Evolutionary conservation across 1,284 basidiomycete genomes (phyloP).

Genomic region (Phylloboletellus chloephorus): DNA sequence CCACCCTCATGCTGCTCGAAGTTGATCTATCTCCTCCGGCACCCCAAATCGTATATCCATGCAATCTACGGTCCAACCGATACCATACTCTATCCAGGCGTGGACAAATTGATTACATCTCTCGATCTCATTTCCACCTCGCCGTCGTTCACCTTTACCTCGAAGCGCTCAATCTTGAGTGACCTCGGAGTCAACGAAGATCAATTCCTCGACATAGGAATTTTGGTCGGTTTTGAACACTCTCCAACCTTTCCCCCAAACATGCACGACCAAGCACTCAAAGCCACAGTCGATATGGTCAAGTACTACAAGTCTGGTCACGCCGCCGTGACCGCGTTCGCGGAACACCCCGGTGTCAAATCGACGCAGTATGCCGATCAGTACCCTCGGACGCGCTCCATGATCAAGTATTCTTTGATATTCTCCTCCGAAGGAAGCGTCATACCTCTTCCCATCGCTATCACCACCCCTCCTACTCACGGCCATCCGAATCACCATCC

Average conservation of each 20-base stretch:
- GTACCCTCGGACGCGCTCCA: slow-evolving; percentile 85
- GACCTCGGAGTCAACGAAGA: slow-evolving; percentile 81
- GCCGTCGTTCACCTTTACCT: slow-evolving; percentile 80
- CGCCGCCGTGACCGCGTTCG: slow-evolving; percentile 71
- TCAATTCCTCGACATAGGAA: slow-evolving; percentile 91
- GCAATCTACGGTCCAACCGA: slow-evolving; percentile 91
- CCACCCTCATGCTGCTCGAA: slow-evolving; percentile 35
- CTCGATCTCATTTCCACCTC: slow-evolving; percentile 65
- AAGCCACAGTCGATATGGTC: slow-evolving; percentile 83
- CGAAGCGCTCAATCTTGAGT: slow-evolving; percentile 71
- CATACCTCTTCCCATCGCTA: slow-evolving; percentile 80
- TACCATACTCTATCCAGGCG: slow-evolving; percentile 82
- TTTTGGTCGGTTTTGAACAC: slow-evolving; percentile 88
- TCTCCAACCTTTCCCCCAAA: slow-evolving; percentile 84
- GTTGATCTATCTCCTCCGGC: slow-evolving; percentile 92
- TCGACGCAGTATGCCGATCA: slow-evolving; percentile 76
- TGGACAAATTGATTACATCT: slow-evolving; percentile 89
- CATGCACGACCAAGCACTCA: slow-evolving; percentile 73
- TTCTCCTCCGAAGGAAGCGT: slow-evolving; percentile 89
- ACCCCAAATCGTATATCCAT: slow-evolving; percentile 92
- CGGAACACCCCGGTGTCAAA: slow-evolving; percentile 76
- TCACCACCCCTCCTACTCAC: slow-evolving; percentile 47
- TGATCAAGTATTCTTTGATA: slow-evolving; percentile 91
- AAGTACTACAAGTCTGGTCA: slow-evolving; percentile 86
- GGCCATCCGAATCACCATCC: slow-evolving; percentile 49